Evolutionary conservation across 2,329 filamentous ascomycete genomes (phyloP), one percentile per base, ranked within the genome.

Genomic region (Fusarium pseudocircinatum): DNA sequence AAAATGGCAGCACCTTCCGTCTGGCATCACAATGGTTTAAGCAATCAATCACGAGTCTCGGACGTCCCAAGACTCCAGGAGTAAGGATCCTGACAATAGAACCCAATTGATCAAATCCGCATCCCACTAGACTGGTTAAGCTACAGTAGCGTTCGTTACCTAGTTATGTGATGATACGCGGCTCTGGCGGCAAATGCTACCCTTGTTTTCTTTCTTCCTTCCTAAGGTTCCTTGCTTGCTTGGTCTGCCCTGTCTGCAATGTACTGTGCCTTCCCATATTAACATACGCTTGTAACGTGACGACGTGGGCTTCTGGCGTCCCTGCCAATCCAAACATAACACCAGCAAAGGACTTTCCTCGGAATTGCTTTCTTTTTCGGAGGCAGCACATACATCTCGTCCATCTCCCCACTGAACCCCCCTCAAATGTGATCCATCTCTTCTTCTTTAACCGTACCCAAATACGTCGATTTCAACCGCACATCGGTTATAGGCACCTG

Each of bases 101-200:
- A 52, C 50, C 64, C 59, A 70, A 67, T 68, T 54, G 47, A 68
- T 54, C 37, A 54, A 68, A 34, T 49, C 30, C 60, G 34, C 58
- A 69, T 64, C 63, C 56, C 60, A 54, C 66, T 60, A 68, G 60
- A 60, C 60, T 63, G 58, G 49, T 68, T 47, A 44, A 67, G 24
- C 30, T 67, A 43, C 47, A 61, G 60, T 39, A 67, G 46, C 28
- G 62, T 67, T 36, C 28, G 62, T 67, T 36, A 36, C 15, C 34
- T 16, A 15, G 34, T 18, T 52, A 36, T 40, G 42, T 50, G 40
- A 61, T 49, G 60, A 66, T 42, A 36, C 56, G 74, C 75, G 74
- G 76, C 71, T 77, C 73, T 69, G 73, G 76, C 76, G 76, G 76
- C 71, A 76, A 72, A 60, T 59, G 34, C 28, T 64, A 44, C 52